phyloP scores from a whole-genome alignment of 306 rosid genomes.

The Trichosanthes truncata region DNA sequence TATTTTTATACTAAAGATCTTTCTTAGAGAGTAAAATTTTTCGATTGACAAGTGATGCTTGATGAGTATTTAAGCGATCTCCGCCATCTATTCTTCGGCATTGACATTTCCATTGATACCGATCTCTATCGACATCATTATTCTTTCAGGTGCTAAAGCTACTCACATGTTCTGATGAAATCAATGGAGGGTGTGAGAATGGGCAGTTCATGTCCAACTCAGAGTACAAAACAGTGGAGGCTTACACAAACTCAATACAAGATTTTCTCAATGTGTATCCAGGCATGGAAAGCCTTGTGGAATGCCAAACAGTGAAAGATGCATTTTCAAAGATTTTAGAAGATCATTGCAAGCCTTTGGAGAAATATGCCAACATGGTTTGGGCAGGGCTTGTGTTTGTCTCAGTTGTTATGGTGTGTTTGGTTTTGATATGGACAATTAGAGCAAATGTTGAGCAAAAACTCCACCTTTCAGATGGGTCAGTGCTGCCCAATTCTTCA shows the following conservation, averaged over 20 bases:
- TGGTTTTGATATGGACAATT: slow-evolving; percentile 36
- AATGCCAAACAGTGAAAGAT: slow-evolving; percentile 45
- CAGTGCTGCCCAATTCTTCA: slow-evolving; percentile 24
- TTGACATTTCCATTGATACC: neutral
- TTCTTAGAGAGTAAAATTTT: too few species aligned
- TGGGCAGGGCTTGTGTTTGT: slow-evolving; percentile 36
- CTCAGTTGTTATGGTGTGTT: slow-evolving; percentile 30
- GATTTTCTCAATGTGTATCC: slow-evolving; percentile 45
- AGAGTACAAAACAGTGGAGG: slow-evolving; percentile 23
- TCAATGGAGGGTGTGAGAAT: slow-evolving; percentile 21
- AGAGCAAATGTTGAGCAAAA: slow-evolving; percentile 17
- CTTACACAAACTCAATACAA: slow-evolving; percentile 48
- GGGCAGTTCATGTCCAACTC: slow-evolving; percentile 17
- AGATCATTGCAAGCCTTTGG: slow-evolving; percentile 55
- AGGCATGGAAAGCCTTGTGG: slow-evolving; percentile 38
- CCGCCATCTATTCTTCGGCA: neutral
- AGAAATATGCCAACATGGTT: slow-evolving; percentile 28
- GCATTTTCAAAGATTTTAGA: slow-evolving; percentile 43
- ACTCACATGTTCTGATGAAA: slow-evolving; percentile 30
- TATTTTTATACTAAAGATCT: too few species aligned
- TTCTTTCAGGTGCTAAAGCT: slow-evolving; percentile 34
- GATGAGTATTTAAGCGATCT: too few species aligned
- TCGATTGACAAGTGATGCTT: too few species aligned
- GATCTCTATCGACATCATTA: neutral
- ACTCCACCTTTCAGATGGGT: slow-evolving; percentile 21